These are phyloP conservation scores for Eutrema japonicum DNA, from an alignment of 345 rosid species.

Conservation along the genomic window DNA sequence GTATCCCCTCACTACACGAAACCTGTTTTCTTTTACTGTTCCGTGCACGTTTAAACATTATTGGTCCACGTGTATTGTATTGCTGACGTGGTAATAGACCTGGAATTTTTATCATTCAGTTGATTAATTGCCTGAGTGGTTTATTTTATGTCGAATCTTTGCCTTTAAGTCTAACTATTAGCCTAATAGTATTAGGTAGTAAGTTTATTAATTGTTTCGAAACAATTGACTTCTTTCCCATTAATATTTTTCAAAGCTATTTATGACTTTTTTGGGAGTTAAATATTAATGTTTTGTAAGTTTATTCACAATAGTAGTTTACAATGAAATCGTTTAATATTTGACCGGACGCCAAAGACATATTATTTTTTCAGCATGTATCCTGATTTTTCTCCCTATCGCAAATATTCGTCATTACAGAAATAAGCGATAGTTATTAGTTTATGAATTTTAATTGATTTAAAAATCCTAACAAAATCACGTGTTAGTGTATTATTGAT, in stretches of 20 bases:
- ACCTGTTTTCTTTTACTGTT: slow-evolving; percentile 38
- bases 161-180: slow-evolving; percentile 19
- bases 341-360: background rate
- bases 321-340: background rate
- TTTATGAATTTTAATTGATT: no score
- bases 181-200: no score
- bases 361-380: background rate
- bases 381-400: slow-evolving; percentile 1
- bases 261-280: background rate
- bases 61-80: slow-evolving; percentile 38
- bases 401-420: background rate
- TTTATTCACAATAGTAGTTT: background rate
- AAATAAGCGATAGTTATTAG: background rate
- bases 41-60: slow-evolving; percentile 14
- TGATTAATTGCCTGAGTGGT: background rate
- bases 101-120: background rate
- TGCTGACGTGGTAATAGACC: slow-evolving; percentile 23
- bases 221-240: slow-evolving; percentile 13
- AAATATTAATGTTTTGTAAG: slow-evolving; percentile 21
- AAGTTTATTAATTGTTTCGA: background rate
- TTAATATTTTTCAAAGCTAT: slow-evolving; percentile 5
- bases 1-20: slow-evolving; percentile 28
- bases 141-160: slow-evolving; percentile 3
- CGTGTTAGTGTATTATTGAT: no score
- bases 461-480: no score